phyloP scores from a whole-genome alignment of 179 eudicot genomes.

The Pouteria campechiana region DNA sequence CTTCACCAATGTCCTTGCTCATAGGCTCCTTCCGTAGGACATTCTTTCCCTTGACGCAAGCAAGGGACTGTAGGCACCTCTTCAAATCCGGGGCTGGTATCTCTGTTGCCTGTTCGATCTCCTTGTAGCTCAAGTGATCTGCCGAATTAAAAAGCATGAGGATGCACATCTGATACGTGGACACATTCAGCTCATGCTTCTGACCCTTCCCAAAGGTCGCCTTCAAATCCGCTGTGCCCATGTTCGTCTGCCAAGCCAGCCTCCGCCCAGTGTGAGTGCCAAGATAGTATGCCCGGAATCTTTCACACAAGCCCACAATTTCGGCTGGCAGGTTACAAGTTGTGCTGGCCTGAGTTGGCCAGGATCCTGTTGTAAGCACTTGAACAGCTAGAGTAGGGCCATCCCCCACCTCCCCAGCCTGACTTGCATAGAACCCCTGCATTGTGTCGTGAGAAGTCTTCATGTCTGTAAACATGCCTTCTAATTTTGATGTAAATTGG shows the following conservation, averaged over 20 bases:
- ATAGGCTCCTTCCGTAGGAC: slow-evolving; percentile 68
- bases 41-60: slow-evolving; percentile 60
- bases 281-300: slow-evolving; percentile 67
- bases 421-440: slow-evolving; percentile 66
- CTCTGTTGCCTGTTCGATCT: slow-evolving; percentile 62
- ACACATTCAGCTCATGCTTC: slow-evolving; percentile 79
- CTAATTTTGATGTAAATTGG: slow-evolving; percentile 82
- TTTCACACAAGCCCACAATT: slow-evolving; percentile 57
- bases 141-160: slow-evolving; percentile 60
- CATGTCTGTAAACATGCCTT: slow-evolving; percentile 96
- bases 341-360: slow-evolving; percentile 73
- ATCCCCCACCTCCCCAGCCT: slow-evolving; percentile 48
- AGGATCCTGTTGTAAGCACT: slow-evolving; percentile 85
- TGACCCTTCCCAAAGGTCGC: slow-evolving; percentile 80
- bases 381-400: slow-evolving; percentile 71
- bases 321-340: slow-evolving; percentile 88
- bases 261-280: slow-evolving; percentile 90
- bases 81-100: slow-evolving; percentile 54
- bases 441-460: slow-evolving; percentile 86
- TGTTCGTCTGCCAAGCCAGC: slow-evolving; percentile 85
- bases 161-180: slow-evolving; percentile 78
- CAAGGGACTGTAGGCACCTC: slow-evolving; percentile 61
- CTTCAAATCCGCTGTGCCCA: slow-evolving; percentile 80
- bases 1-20: slow-evolving; percentile 61
- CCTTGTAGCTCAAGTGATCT: slow-evolving; percentile 44